Evolutionary conservation across 2,329 filamentous ascomycete species (phyloP), one percentile per base, ranked within the genome.

Genomic region (Colletotrichum sp.): DNA sequence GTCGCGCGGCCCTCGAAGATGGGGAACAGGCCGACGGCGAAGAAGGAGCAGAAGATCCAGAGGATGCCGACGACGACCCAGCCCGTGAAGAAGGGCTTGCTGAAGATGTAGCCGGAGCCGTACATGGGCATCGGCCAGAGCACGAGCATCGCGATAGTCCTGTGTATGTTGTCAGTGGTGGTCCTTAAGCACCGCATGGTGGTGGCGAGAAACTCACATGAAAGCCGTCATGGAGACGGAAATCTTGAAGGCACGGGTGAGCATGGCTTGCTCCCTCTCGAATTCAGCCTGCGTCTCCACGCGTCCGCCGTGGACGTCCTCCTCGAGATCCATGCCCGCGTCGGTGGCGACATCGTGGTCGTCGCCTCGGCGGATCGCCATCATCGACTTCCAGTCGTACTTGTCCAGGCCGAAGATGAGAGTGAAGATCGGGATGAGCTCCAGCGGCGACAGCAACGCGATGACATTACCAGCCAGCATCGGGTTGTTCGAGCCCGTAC

Each of bases 61-160:
- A 96, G 87, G 70, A 97, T 94, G 12, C 93, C 94, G 10, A 95
- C 91, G 2, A 91, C 89, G 13, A 96, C 91, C 94, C 94, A 96
- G 61, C 94, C 94, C 0, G 94, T 95, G 84, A 96, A 97, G 87
- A 97, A 97, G 28, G 88, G 89, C 87, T 95, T 94, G 83, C 89
- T 92, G 85, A 97, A 97, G 70, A 98, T 90, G 82, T 98, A 98
- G 1, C 91, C 91, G 0, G 89, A 89, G 13, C 95, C 96, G 81
- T 97, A 98, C 92, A 98, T 93, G 2, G 96, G 96, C 90, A 98
- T 96, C 0, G 96, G 96, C 95, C 96, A 98, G 18, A 98, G 89
- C 3, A 98, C 88, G 0, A 98, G 87, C 71, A 98, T 87, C 0
- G 91, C 89, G 0, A 98, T 76, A 0, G 95, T 94, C 86, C 79